Base-by-base conservation (phyloP, 2,329 filamentous ascomycete species). In the Zopfia rhizophila region DNA sequence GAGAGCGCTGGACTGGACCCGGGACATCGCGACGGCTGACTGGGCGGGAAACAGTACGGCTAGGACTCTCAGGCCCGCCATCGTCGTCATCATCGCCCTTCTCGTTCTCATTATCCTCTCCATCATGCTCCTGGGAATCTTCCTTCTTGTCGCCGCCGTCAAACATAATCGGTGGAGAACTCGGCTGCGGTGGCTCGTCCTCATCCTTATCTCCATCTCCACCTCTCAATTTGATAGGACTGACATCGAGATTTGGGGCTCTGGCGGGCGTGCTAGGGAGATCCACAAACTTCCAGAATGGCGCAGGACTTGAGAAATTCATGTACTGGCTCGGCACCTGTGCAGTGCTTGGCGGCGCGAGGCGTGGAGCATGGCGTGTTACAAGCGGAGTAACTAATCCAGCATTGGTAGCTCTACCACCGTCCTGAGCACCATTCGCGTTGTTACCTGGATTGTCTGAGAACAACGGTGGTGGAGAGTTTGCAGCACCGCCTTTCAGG, bases 271-370 rank as follows among this genome's bases (percentile, higher is more conserved):
- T 92, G 69, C 85, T 90, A 18, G 83, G 82, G 48, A 90, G 82
- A 55, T 91, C 88, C 28, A 88, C 86, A 70, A 89, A 94, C 69
- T 90, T 91, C 90, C 90, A 95, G 70, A 95, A 94, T 0, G 90
- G 89, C 1, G 90, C 90, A 0, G 90, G 90, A 22, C 88, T 91
- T 58, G 87, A 91, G 32, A 90, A 91, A 23, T 90, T 89, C 82
- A 93, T 91, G 68, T 91, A 90, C 63, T 91, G 88, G 64, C 88
- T 92, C 7, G 90, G 90, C 43, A 89, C 80, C 65, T 92, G 88
- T 4, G 88, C 85, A 5, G 90, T 93, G 61, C 88, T 91, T 0
- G 90, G 89, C 21, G 90, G 90, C 1, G 87, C 89, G 28, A 93
- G 80, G 57, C 83, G 84, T 21, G 90, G 89, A 51, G 89, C 84